Evolutionary conservation across 2,329 filamentous ascomycete genomes (phyloP), one percentile per base, ranked within the genome.

Genomic region (Cladobotryum protrusum): DNA sequence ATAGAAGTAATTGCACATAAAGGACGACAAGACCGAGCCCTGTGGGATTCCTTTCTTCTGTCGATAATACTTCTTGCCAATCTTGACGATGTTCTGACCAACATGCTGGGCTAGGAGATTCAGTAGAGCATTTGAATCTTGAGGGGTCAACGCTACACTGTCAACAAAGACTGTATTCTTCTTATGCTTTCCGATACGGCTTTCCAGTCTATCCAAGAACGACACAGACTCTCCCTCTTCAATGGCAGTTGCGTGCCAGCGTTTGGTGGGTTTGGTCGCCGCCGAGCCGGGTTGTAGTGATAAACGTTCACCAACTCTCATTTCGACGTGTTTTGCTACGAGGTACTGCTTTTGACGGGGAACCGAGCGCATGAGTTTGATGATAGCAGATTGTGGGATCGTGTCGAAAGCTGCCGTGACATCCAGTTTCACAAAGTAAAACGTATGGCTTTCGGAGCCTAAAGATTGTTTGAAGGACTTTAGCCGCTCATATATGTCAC

Each of bases 1-100:
- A 63, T 99, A 99, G 67, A 97, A 96, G 68, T 95, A 92, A 68
- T 90, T 97, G 74, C 93, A 97, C 5, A 99, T 75, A 37, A 90
- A 75, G 40, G 86, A 87, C 0, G 91, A 96, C 5, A 99, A 65
- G 1, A 96, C 79, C 0, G 91, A 96, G 7, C 93, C 93, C 66
- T 99, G 93, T 0, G 93, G 91, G 36, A 99, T 97, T 13, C 93
- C 93, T 18, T 78, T 73, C 65, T 84, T 92, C 65, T 99, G 93
- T 19, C 89, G 81, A 64, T 93, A 96, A 64, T 84, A 90, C 57
- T 85, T 88, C 69, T 90, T 92, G 43, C 90, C 91, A 36, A 97
- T 85, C 62, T 87, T 89, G 61, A 99, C 82, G 20, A 96, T 74
- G 61, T 97, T 96, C 52, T 83, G 76, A 54, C 83, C 76, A n/a